Conservation (phyloP, 2,329 filamentous ascomycete species). For the Diplodia sapinea region DNA sequence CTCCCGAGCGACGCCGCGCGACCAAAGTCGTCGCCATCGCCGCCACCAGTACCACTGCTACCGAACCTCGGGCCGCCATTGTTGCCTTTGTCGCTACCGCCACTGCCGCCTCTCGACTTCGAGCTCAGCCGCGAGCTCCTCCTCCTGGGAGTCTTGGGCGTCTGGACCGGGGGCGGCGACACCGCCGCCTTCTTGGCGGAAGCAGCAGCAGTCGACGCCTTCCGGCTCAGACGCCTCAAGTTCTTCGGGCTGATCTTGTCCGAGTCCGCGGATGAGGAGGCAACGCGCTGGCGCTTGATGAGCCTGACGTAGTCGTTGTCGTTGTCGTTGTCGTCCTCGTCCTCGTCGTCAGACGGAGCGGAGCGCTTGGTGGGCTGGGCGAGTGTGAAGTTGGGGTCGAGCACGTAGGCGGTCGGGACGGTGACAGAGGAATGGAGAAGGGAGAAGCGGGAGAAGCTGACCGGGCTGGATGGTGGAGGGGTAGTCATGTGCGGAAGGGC, state of each 20-base stretch:
- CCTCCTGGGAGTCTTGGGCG: not conserved
- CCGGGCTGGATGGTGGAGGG: not conserved
- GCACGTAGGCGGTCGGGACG: not conserved
- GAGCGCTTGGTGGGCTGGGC: not conserved
- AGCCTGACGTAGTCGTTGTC: too few relatives aligned
- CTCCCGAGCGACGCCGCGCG: not conserved
- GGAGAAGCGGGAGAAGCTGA: too few relatives aligned
- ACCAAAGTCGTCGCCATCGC: not conserved
- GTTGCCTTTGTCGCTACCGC: too few relatives aligned
- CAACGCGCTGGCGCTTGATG: not conserved
- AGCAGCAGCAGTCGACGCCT: too few relatives aligned
- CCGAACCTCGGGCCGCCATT: not conserved
- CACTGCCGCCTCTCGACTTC: not conserved
- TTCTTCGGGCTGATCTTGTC: conserved; percentile 6
- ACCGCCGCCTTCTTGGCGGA: too few relatives aligned
- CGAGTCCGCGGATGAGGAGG: not conserved
- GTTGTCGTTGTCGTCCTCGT: too few relatives aligned
- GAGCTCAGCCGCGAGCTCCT: not conserved
- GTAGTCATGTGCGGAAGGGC: not conserved
- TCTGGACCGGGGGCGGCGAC: not conserved
- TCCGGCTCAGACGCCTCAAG: too few relatives aligned
- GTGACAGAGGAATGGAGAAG: too few relatives aligned
- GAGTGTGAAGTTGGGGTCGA: conserved; percentile 11
- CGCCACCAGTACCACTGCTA: too few relatives aligned
- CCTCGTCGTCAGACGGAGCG: too few relatives aligned